Base-by-base conservation (phyloP, 2,329 filamentous ascomycete genomes). In the Scleromitrula shiraiana region DNA sequence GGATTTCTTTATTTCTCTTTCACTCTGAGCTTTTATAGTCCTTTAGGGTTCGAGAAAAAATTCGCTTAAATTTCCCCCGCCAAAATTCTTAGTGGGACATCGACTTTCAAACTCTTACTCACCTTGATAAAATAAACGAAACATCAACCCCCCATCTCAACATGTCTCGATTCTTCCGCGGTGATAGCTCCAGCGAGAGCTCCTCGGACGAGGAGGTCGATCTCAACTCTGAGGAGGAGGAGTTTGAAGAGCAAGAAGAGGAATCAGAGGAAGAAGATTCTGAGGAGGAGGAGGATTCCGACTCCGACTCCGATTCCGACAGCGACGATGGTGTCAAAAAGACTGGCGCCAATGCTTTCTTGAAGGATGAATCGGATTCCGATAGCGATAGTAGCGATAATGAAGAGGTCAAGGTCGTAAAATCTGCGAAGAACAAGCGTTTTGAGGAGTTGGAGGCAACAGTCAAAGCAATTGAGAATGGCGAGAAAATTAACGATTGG, bases 121-220 rank as follows among this genome's bases (percentile, higher is more conserved):
- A 29, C 8, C 14, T 38, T 22, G 10, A 38, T 38, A 14, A 22
- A 22, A 22, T 38, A 19, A 19, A 14, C 35, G 23, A 24, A 24
- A 40, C 38, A 19, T 10, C 15, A 17, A 32, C 26, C 41, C 15
- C n/a, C 23, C 7, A 40, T 15, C 29, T 68, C 73, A 85, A 66
- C 54, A 93, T 91, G 86, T 97, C 93, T 78, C 86, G 89, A 75
- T 98, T 97, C 73, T 97, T 97, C 78, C 86, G 88, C 70, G 86
- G 86, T 68, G 90, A 95, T 72, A 96, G 90, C 81, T 95, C 91
- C 65, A 88, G 82, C 76, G 90, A 96, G 72, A 90, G 81, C 74
- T 88, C 88, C 77, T 95, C 88, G 56, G 80, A 77, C 64, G 91
- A 96, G 62, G 91, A 97, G 76, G 90, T 97, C 74, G 85, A 90